Conservation (phyloP, 495 filamentous ascomycete species). For the Melanomma pulvis-pyrius region DNA sequence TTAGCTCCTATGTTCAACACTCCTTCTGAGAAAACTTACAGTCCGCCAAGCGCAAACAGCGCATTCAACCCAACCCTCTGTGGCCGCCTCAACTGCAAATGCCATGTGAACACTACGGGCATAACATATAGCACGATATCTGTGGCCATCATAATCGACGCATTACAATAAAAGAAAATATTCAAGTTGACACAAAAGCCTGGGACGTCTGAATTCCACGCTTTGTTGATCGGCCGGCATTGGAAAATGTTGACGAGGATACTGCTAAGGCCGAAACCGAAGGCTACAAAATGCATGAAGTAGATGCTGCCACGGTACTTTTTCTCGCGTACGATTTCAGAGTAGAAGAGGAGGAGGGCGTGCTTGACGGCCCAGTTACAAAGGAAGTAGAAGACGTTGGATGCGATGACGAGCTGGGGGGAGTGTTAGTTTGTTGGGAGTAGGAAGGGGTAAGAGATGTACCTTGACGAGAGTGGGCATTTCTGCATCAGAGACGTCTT, state of each 20-base stretch:
- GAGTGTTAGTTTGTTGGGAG: neutral
- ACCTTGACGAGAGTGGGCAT: constrained; percentile 20
- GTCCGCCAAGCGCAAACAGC: constrained; percentile 25
- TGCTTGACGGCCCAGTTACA: constrained; percentile 37
- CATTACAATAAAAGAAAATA: constrained; percentile 27
- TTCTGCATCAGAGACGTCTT: neutral
- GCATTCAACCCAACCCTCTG: constrained; percentile 28
- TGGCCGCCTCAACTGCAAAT: constrained; percentile 14
- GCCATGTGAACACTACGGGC: constrained; percentile 32
- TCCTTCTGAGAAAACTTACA: constrained; percentile 11
- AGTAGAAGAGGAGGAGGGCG: constrained; percentile 36
- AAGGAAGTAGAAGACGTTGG: constrained; percentile 31
- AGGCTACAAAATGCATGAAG: constrained; percentile 34
- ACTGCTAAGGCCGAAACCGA: constrained; percentile 23
- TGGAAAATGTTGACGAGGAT: constrained; percentile 33
- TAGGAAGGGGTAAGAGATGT: neutral
- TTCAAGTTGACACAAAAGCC: constrained; percentile 21
- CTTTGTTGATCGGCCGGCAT: constrained; percentile 26
- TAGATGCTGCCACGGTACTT: constrained; percentile 10
- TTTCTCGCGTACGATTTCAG: constrained; percentile 14
- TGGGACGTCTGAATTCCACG: neutral
- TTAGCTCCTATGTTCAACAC: neutral
- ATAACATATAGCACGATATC: constrained; percentile 29
- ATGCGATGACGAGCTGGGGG: constrained; percentile 15
- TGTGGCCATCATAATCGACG: constrained; percentile 20